These are phyloP conservation scores for Penicillium verhagenii DNA, from an alignment of 495 filamentous ascomycete genomes.

Conservation along the genomic window DNA sequence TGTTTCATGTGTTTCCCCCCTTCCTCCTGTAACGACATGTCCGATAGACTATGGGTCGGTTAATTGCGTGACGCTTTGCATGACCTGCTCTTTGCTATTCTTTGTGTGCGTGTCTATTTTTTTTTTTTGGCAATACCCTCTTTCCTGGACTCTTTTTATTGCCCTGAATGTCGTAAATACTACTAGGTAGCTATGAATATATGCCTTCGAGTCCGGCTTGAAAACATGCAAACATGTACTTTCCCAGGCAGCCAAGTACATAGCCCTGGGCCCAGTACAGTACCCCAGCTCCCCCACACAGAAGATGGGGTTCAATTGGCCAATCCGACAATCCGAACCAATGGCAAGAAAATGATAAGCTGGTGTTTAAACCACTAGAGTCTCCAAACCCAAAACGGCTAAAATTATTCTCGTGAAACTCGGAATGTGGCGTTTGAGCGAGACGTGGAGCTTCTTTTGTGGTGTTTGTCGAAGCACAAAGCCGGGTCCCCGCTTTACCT, in stretches of 20 bases:
- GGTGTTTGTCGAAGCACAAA: slow-evolving; percentile 1
- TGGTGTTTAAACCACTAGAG: background rate
- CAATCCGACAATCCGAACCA: background rate
- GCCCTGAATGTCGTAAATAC: background rate
- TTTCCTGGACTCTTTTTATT: background rate
- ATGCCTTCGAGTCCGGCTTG: background rate
- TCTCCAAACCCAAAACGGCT: background rate
- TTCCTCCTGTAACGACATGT: too few relatives aligned
- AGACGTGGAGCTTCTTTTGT: slow-evolving; percentile 4
- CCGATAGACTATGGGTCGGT: background rate
- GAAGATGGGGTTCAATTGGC: too few relatives aligned
- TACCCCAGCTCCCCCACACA: background rate
- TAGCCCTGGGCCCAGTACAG: background rate
- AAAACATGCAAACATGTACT: too few relatives aligned
- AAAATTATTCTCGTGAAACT: background rate
- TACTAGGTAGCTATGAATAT: background rate
- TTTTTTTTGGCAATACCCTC: background rate
- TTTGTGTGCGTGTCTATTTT: background rate
- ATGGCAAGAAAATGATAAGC: background rate
- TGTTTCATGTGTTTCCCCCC: background rate
- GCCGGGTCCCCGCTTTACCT: background rate
- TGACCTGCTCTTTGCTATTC: background rate
- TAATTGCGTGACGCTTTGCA: background rate
- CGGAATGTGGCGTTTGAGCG: background rate
- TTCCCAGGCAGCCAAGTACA: too few relatives aligned